These are phyloP conservation scores for Cytospora schulzeri DNA, from an alignment of 2,329 filamentous ascomycete genomes.

Conservation along the genomic window DNA sequence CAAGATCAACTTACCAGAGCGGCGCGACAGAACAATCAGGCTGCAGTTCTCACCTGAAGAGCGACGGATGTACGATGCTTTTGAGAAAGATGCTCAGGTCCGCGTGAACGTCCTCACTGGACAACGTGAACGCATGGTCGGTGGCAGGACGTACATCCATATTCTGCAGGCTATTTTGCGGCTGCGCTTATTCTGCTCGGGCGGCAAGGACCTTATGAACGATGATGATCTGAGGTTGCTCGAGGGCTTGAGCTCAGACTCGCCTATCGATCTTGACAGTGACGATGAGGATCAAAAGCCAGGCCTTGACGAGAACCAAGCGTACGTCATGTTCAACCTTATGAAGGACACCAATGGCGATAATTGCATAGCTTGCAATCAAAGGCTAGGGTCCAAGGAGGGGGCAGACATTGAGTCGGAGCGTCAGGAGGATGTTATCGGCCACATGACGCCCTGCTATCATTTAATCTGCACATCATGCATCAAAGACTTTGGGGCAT, in stretches of 20 bases:
- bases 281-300: constrained; percentile 65
- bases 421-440: constrained; percentile 65
- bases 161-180: constrained; percentile 90
- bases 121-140: constrained; percentile 66
- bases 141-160: constrained; percentile 88
- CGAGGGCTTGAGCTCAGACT: constrained; percentile 79
- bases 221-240: constrained; percentile 80
- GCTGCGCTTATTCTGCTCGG: constrained; percentile 86
- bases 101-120: constrained; percentile 76
- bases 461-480: constrained; percentile 82
- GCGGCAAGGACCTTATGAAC: constrained; percentile 87
- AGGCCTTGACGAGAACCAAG: constrained; percentile 67
- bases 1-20: constrained; percentile 78
- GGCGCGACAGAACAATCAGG: constrained; percentile 71
- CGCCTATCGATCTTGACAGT: constrained; percentile 87
- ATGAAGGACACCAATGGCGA: constrained; percentile 82
- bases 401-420: constrained; percentile 61
- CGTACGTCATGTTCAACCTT: constrained; percentile 82
- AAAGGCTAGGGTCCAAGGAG: constrained; percentile 60
- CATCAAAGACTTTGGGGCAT: constrained; percentile 61
- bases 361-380: constrained; percentile 69
- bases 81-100: constrained; percentile 77
- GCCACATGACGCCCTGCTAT: constrained; percentile 83
- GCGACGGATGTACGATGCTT: constrained; percentile 77
- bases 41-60: constrained; percentile 79